phyloP scores from a whole-genome alignment of 1,284 basidiomycete genomes.

The Laetiporus sulphureus region DNA sequence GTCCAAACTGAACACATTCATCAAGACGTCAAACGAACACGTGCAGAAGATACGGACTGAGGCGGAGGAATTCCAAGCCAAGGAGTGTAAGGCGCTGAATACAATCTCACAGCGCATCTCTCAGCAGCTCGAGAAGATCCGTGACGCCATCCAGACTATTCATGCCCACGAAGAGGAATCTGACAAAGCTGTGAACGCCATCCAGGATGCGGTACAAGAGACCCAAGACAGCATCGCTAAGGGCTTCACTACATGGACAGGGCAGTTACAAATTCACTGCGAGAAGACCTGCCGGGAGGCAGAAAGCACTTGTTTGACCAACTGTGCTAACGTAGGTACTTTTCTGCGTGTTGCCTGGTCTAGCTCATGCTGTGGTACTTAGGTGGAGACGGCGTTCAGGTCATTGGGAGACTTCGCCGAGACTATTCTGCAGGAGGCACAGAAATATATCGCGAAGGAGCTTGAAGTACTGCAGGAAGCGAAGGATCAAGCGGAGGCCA shows the following conservation, averaged over 20 bases:
- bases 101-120: constrained; percentile 51
- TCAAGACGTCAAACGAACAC: constrained; percentile 48
- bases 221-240: constrained; percentile 47
- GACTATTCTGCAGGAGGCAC: constrained; percentile 50
- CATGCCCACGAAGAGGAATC: constrained; percentile 50
- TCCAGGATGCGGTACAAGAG: constrained; percentile 44
- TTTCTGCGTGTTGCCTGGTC: neutral
- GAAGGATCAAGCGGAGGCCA: constrained; percentile 42
- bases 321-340: constrained; percentile 36
- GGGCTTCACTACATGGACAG: constrained; percentile 49
- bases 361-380: constrained; percentile 1
- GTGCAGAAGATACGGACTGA: constrained; percentile 48
- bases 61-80: constrained; percentile 49
- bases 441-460: constrained; percentile 51
- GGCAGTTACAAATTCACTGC: constrained; percentile 41
- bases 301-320: constrained; percentile 33
- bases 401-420: constrained; percentile 52
- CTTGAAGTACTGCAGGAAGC: constrained; percentile 44
- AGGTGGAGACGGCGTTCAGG: constrained; percentile 50
- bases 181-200: constrained; percentile 40
- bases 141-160: constrained; percentile 52
- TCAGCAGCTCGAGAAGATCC: constrained; percentile 52
- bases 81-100: constrained; percentile 48
- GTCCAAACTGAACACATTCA: constrained; percentile 56
- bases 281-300: constrained; percentile 41